Conservation (phyloP, 768 basidiomycete genomes). For the Lentinula aciculospora region DNA sequence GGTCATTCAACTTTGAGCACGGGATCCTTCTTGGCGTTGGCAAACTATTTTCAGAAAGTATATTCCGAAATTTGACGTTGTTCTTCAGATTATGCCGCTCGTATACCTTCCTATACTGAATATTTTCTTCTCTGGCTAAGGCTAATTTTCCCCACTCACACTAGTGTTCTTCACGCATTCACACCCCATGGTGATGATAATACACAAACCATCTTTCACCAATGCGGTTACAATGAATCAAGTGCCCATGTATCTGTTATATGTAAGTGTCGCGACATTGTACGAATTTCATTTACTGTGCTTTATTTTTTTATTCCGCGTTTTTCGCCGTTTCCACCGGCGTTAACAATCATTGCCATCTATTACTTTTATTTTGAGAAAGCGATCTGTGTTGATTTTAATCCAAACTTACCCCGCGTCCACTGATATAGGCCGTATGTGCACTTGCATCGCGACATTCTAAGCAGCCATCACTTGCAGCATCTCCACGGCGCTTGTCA, state of each 20-base stretch:
- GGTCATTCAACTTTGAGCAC: not conserved
- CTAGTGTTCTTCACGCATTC: constrained; percentile 80
- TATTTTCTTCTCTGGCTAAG: not conserved
- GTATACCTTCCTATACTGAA: not conserved
- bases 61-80: not conserved
- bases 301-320: not conserved
- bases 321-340: not conserved
- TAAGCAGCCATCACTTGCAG: constrained; percentile 56
- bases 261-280: constrained; percentile 23
- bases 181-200: constrained; percentile 68
- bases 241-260: constrained; percentile 65
- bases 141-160: not conserved
- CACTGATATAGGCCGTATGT: constrained; percentile 40
- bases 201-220: constrained; percentile 77
- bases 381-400: too few species aligned
- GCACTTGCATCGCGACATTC: constrained; percentile 76
- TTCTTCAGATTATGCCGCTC: not conserved
- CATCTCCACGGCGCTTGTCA: constrained; percentile 47
- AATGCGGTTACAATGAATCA: constrained; percentile 58
- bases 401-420: not conserved
- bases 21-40: not conserved
- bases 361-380: too few species aligned
- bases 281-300: not conserved
- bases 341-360: not conserved
- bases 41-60: not conserved